These are phyloP conservation scores for Zygosaccharomyces gambellarensis DNA, from an alignment of 805 yeast genomes.

Conservation along the genomic window DNA sequence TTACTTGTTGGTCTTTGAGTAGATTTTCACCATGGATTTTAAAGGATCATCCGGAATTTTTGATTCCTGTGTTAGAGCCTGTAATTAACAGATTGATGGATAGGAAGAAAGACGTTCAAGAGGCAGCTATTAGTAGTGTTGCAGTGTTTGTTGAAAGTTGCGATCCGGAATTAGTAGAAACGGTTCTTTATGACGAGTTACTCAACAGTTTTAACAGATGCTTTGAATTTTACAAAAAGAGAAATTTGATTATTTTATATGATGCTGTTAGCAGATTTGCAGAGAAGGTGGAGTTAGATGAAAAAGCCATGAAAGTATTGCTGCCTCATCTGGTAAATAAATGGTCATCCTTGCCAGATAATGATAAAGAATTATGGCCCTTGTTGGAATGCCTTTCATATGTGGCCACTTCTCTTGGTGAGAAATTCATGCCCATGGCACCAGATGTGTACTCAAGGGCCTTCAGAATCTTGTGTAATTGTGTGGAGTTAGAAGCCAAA, in stretches of 20 bases:
- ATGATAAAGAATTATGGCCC: conserved; percentile 86
- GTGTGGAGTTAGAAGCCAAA: conserved; percentile 61
- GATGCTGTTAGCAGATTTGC: conserved; percentile 90
- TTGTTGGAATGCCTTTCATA: conserved; percentile 88
- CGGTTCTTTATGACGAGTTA: conserved; percentile 57
- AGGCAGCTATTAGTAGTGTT: conserved; percentile 84
- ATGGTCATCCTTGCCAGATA: conserved; percentile 74
- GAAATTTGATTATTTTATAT: conserved; percentile 74
- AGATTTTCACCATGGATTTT: conserved; percentile 82
- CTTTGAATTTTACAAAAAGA: conserved; percentile 72
- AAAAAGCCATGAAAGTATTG: conserved; percentile 52
- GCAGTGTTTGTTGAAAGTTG: conserved; percentile 78
- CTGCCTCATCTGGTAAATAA: conserved; percentile 77
- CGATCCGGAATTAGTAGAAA: conserved; percentile 55
- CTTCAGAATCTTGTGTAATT: conserved; percentile 57
- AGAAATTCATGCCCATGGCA: conserved; percentile 82
- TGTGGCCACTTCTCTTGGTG: conserved; percentile 83
- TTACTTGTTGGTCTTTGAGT: conserved; percentile 92
- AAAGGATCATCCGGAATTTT: conserved; percentile 61
- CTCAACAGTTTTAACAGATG: conserved; percentile 68
- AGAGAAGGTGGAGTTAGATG: conserved; percentile 60
- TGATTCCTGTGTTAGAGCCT: conserved; percentile 72
- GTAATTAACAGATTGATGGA: conserved; percentile 74
- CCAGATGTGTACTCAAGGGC: conserved; percentile 80
- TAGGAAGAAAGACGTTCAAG: conserved; percentile 87